Percentiles rank a stretch among this genome's conserved stretches.
These are phyloP conservation scores for Perkinsus chesapeaki DNA, from an alignment of 169 alveolate species.

Conservation along the genomic window DNA sequence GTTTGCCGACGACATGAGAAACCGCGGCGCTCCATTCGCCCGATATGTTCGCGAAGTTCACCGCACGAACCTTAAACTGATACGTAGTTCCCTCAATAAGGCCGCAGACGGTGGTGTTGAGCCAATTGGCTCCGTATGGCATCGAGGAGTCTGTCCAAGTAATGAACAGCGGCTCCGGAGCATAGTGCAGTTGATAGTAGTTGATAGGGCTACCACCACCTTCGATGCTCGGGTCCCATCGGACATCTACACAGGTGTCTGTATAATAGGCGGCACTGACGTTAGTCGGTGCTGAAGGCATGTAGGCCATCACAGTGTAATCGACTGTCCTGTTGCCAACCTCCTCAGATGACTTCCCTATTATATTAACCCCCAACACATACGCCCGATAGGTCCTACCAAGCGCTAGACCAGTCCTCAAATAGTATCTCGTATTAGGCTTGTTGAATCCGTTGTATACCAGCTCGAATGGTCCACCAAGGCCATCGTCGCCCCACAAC, in stretches of 20 bases:
- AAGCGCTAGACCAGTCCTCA: constrained; percentile 18
- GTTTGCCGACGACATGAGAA: constrained; percentile 30
- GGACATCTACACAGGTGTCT: constrained; percentile 3
- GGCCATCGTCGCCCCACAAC: constrained; percentile 32
- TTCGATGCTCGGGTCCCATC: constrained; percentile 16
- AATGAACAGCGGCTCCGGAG: constrained; percentile 12
- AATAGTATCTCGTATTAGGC: constrained; percentile 26
- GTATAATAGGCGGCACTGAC: neutral
- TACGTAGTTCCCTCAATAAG: neutral
- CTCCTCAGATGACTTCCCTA: constrained; percentile 7
- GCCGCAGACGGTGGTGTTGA: neutral
- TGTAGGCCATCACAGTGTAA: neutral
- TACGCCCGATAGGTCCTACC: constrained; percentile 25
- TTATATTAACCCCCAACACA: constrained; percentile 20
- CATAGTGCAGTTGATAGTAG: constrained; percentile 27
- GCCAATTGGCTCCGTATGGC: neutral
- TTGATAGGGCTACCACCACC: constrained; percentile 32
- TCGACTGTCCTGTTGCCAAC: neutral
- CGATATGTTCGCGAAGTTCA: neutral
- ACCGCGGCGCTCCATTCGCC: neutral
- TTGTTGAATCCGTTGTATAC: constrained; percentile 28
- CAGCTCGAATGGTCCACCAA: constrained; percentile 25
- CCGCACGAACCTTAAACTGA: neutral
- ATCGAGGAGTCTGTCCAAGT: neutral
- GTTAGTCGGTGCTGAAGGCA: neutral